Percentiles rank a stretch among this genome's conserved stretches.
Conservation (phyloP, 2,329 filamentous ascomycete genomes). For the Sclerotinia borealis region DNA sequence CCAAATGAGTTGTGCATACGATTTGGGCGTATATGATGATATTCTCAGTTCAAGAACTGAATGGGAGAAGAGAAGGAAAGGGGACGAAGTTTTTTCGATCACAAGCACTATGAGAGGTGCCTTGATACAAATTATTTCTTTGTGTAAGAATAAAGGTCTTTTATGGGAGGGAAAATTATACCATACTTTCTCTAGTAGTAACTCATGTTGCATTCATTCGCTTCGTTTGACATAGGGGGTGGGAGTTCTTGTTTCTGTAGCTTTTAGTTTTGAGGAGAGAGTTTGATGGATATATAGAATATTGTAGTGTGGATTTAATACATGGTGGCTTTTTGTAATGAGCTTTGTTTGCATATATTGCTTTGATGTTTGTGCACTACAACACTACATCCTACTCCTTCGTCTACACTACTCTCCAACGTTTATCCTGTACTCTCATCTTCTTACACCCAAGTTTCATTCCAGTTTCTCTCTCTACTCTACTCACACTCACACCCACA, state of each 20-base stretch:
- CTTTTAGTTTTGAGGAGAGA: background rate
- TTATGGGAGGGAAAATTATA: slow-evolving; percentile 5
- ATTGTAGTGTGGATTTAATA: slow-evolving; percentile 3
- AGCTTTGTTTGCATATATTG: background rate
- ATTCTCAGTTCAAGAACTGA: background rate
- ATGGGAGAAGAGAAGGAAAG: background rate
- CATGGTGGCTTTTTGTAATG: slow-evolving; percentile 1
- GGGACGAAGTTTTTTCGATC: background rate
- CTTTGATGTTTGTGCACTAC: background rate
- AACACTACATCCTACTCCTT: too few relatives aligned
- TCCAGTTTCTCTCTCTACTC: too few relatives aligned
- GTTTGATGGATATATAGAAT: slow-evolving; percentile 1
- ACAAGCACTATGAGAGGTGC: background rate
- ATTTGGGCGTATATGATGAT: slow-evolving; percentile 6
- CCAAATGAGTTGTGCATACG: background rate
- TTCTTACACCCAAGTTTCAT: too few relatives aligned
- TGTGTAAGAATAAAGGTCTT: background rate
- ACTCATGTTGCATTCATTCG: slow-evolving; percentile 1
- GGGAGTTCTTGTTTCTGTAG: background rate
- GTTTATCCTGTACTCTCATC: too few relatives aligned
- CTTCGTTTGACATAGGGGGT: background rate
- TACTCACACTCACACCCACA: too few relatives aligned
- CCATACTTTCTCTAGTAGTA: slow-evolving; percentile 1
- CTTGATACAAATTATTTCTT: background rate
- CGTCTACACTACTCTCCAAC: too few relatives aligned